Evolutionary conservation across 495 filamentous ascomycete species (phyloP), one percentile per base, ranked within the genome.

Genomic region (Xylona heveae): DNA sequence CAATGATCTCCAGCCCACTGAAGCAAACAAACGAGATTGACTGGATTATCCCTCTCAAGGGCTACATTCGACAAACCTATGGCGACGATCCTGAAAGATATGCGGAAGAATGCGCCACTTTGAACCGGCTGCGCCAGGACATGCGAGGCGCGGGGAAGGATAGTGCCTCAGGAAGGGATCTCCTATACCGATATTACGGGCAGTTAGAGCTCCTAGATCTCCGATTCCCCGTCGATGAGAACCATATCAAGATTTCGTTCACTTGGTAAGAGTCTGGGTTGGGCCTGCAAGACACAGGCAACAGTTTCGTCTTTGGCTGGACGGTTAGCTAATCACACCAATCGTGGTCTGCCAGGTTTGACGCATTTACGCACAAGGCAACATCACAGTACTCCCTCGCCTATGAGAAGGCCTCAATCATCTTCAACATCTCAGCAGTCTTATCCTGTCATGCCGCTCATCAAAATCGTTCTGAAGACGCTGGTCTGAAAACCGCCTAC

Each of bases 1-100:
- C 83, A 28, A 94, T 94, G 83, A 71, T 94, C 35, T 82, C 78
- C 40, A 71, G 69, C 62, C 83, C 83, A 48, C 60, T 91, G 47
- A 94, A 97, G 75, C 84, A 88, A 51, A 97, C 88, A 39, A 93
- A 85, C 61, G 88, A 97, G 61, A 92, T 95, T 48, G 88, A 97
- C 65, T 97, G 90, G 90, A 66, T 94, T 39, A 62, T 67, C 18
- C 90, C 88, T 34, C 67, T 97, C 42, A 95, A 94, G 64, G 61
- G 62, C 34, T 93, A 95, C 59, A 94, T 97, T 38, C 69, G 80
- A 41, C 64, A 80, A 48, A 85, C 76, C 7, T 94, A 97, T 55
- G 83, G 84, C 44, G 81, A 94, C 50, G 88, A 97, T 53, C 88
- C 88, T 26, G 88, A 95, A 44, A 67, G 79, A 41, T 97, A 97